Conservation (phyloP, 441 rosid species). For the Populus trichocarpa region DNA sequence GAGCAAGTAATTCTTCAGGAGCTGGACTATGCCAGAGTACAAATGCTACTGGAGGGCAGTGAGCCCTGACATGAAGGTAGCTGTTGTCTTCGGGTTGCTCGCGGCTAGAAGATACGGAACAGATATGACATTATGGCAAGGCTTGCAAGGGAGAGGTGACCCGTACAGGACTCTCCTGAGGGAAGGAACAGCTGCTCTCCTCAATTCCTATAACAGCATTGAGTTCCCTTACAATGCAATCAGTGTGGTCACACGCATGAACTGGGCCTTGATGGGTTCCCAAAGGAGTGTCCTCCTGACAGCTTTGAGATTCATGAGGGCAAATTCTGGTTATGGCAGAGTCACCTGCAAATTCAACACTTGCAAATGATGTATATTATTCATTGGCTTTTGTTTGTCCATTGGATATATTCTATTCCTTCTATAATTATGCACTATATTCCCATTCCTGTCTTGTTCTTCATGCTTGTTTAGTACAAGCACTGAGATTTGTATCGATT, state of each 20-base stretch:
- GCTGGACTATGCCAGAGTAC: conserved; percentile 66
- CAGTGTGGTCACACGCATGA: conserved; percentile 45
- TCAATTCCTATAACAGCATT: conserved; percentile 70
- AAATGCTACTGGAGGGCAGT: conserved; percentile 76
- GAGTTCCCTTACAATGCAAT: conserved; percentile 53
- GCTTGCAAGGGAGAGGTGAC: conserved; percentile 70
- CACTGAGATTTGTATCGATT: not conserved
- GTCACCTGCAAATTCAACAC: conserved; percentile 56
- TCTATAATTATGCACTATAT: not conserved
- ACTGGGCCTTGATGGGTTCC: conserved; percentile 66
- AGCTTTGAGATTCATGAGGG: conserved; percentile 61
- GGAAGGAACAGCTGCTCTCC: conserved; percentile 78
- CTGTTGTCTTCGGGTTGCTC: conserved; percentile 51
- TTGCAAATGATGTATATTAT: conserved; percentile 53
- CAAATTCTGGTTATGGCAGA: conserved; percentile 49
- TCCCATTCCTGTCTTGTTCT: not conserved
- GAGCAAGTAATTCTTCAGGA: conserved; percentile 29
- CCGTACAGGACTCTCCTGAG: conserved; percentile 72
- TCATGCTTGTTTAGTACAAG: not conserved
- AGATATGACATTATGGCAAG: conserved; percentile 58
- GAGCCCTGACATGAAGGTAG: conserved; percentile 61
- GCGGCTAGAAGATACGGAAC: conserved; percentile 60
- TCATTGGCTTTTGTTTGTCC: not conserved
- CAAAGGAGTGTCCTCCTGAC: conserved; percentile 46
- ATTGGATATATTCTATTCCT: not conserved